A percentile compares a stretch with the other conserved stretches of the same genome.
phyloP scores from a whole-genome alignment of 345 rosid species.

The Eutrema japonicum region DNA sequence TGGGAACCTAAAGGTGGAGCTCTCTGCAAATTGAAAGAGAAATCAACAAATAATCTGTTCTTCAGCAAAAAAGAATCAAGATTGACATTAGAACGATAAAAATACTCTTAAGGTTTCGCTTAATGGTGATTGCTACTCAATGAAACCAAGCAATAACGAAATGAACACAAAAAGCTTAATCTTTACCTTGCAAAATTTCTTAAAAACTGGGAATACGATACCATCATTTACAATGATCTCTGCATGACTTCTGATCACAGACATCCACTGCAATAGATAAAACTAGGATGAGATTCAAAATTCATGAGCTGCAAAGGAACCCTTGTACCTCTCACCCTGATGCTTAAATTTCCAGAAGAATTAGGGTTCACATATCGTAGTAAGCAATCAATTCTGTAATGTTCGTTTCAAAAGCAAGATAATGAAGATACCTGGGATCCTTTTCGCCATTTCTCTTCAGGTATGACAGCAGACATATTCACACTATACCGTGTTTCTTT shows the following conservation, averaged over 20 bases:
- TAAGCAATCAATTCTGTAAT: background rate
- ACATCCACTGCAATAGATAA: conserved; percentile 71
- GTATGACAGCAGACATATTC: conserved; percentile 70
- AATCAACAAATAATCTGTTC: conserved; percentile 3
- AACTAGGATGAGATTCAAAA: conserved; percentile 1
- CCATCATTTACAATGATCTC: conserved; percentile 71
- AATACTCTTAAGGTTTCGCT: background rate
- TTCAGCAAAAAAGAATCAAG: conserved; percentile 1
- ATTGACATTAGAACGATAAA: background rate
- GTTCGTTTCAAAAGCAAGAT: background rate
- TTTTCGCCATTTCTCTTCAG: conserved; percentile 78
- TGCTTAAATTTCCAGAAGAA: conserved; percentile 15
- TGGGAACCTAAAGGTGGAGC: conserved; percentile 63
- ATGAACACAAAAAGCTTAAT: conserved; percentile 2
- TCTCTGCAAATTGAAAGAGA: conserved; percentile 58
- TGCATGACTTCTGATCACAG: conserved; percentile 77
- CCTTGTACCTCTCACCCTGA: conserved; percentile 4
- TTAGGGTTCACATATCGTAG: conserved; percentile 3
- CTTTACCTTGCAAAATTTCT: conserved; percentile 80
- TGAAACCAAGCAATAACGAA: conserved; percentile 10
- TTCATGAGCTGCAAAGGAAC: conserved; percentile 4
- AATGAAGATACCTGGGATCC: conserved; percentile 78
- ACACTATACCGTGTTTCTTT: conserved; percentile 72
- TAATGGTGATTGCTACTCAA: conserved; percentile 20
- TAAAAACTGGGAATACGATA: conserved; percentile 61